phyloP scores from a whole-genome alignment of 2,329 filamentous ascomycete species.

The Pseudogymnoascus sp. region DNA sequence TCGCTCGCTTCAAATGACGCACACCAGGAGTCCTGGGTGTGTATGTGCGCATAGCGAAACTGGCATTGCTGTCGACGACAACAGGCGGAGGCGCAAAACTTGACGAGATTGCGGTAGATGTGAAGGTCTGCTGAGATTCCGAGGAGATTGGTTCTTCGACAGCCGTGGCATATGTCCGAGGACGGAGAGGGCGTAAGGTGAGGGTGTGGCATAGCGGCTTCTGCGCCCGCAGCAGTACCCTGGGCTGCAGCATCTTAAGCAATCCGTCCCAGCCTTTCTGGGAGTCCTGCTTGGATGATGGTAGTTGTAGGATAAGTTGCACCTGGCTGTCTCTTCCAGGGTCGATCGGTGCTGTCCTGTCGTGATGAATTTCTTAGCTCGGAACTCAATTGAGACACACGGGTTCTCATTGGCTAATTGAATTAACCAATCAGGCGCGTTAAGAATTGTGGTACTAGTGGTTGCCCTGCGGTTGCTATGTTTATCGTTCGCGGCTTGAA shows the following conservation, averaged over 20 bases:
- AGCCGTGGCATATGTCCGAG: slow-evolving; percentile 45
- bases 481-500: slow-evolving; percentile 8
- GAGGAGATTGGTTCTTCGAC: slow-evolving; percentile 31
- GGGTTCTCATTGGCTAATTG: background rate
- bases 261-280: slow-evolving; percentile 7
- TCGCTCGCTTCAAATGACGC: slow-evolving; percentile 80
- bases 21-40: slow-evolving; percentile 89
- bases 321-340: slow-evolving; percentile 4
- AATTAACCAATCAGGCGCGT: background rate
- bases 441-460: background rate
- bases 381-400: slow-evolving; percentile 1
- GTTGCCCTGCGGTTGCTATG: slow-evolving; percentile 9
- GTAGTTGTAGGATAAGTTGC: slow-evolving; percentile 7
- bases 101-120: slow-evolving; percentile 23
- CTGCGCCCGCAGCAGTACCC: slow-evolving; percentile 44
- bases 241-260: slow-evolving; percentile 54
- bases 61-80: slow-evolving; percentile 32
- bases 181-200: slow-evolving; percentile 35
- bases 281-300: slow-evolving; percentile 13
- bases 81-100: slow-evolving; percentile 38
- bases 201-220: slow-evolving; percentile 39
- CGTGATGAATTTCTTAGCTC: background rate
- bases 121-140: slow-evolving; percentile 30
- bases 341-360: slow-evolving; percentile 3
- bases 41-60: slow-evolving; percentile 62